These are phyloP conservation scores for Termitomyces sp. DNA, from an alignment of 768 basidiomycete species.

Conservation along the genomic window DNA sequence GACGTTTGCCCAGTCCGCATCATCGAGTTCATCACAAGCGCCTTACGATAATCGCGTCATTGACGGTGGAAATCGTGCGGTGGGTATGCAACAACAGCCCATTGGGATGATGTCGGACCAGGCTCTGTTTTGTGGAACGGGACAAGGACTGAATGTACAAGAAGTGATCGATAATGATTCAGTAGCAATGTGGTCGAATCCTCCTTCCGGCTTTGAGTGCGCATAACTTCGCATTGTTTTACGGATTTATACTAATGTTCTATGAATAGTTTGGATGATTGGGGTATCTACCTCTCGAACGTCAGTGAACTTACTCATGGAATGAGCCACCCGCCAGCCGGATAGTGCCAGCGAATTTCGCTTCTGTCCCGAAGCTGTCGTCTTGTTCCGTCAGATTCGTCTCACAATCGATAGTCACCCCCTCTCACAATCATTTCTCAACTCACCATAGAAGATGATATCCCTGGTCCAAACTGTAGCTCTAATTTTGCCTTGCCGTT, in stretches of 20 bases:
- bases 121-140: neutral
- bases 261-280: conserved; percentile 37
- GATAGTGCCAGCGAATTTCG: neutral
- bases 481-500: conserved; percentile 1
- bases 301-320: conserved; percentile 36
- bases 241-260: neutral
- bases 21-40: neutral
- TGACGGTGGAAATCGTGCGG: neutral
- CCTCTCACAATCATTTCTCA: neutral
- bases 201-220: conserved; percentile 66
- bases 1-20: neutral
- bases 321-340: conserved; percentile 5
- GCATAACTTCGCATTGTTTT: conserved; percentile 20
- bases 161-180: conserved; percentile 43
- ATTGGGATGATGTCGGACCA: neutral
- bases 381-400: neutral
- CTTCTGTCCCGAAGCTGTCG: neutral
- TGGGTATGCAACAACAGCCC: neutral
- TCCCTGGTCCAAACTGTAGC: neutral
- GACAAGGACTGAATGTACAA: conserved; percentile 9
- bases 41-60: neutral
- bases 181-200: conserved; percentile 66
- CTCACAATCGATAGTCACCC: neutral
- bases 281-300: conserved; percentile 40
- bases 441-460: neutral